These are phyloP conservation scores for Parascedosporium putredinis DNA, from an alignment of 2,329 filamentous ascomycete species.

Conservation along the genomic window DNA sequence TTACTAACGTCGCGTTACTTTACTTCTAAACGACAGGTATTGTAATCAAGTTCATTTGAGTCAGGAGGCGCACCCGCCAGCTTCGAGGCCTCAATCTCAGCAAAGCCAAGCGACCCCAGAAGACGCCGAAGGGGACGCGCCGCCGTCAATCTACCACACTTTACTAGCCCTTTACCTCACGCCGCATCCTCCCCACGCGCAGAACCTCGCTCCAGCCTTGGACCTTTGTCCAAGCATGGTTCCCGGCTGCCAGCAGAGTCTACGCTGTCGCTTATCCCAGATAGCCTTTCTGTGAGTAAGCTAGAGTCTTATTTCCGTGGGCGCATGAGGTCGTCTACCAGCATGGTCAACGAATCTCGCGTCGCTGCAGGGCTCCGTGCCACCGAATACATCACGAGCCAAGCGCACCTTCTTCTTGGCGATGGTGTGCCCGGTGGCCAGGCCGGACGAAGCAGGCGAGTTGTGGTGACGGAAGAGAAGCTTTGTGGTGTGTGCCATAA, in stretches of 20 bases:
- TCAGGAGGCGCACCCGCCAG: conserved; percentile 26
- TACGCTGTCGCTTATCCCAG: conserved; percentile 76
- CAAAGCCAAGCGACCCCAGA: conserved; percentile 16
- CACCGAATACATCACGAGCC: conserved; percentile 67
- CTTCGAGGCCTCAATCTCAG: not conserved
- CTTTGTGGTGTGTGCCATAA: conserved; percentile 92
- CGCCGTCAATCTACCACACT: conserved; percentile 81
- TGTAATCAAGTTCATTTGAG: conserved; percentile 75
- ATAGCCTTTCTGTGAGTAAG: conserved; percentile 64
- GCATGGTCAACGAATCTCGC: conserved; percentile 66
- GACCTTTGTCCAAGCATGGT: conserved; percentile 86
- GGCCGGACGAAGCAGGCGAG: conserved; percentile 49
- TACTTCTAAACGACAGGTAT: no score
- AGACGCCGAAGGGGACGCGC: conserved; percentile 33
- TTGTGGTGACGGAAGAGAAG: conserved; percentile 76
- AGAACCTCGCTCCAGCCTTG: conserved; percentile 69
- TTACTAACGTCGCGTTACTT: conserved; percentile 9
- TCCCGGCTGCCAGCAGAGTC: conserved; percentile 80
- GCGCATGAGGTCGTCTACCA: conserved; percentile 78
- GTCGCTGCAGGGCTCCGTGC: conserved; percentile 69
- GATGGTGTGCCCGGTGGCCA: conserved; percentile 45
- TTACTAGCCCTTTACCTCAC: conserved; percentile 82
- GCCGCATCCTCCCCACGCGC: conserved; percentile 61
- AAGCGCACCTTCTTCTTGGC: conserved; percentile 64
- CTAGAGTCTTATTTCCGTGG: conserved; percentile 88